phyloP scores from a whole-genome alignment of 1,139 yeast species.

The Fermentozyma sake region DNA sequence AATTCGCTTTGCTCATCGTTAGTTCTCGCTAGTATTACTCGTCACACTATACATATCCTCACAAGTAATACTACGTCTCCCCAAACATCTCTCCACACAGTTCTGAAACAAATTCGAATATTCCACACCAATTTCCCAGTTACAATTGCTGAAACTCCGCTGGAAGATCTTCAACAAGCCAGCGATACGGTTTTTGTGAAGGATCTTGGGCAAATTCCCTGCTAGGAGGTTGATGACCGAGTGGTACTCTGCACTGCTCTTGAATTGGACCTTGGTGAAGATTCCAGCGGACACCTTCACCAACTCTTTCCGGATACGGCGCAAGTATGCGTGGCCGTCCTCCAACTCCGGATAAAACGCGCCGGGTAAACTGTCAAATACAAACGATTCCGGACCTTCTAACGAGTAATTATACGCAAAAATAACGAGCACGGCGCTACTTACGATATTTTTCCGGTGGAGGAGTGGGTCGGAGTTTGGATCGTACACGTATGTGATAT shows the following conservation, averaged over 20 bases:
- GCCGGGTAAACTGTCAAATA: constrained; percentile 7
- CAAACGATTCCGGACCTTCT: constrained; percentile 51
- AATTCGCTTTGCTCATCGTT: too few species aligned
- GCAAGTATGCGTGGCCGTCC: constrained; percentile 35
- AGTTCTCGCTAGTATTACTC: constrained; percentile 8
- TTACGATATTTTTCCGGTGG: constrained; percentile 54
- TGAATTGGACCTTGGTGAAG: constrained; percentile 13
- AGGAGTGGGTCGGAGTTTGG: constrained; percentile 51
- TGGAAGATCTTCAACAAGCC: constrained; percentile 48
- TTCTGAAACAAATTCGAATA: constrained; percentile 50
- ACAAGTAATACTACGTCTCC: constrained; percentile 43
- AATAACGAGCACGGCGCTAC: constrained; percentile 47
- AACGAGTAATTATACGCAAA: constrained; percentile 54
- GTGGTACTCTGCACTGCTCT: constrained; percentile 6
- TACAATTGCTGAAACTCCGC: constrained; percentile 24
- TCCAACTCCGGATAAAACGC: constrained; percentile 24
- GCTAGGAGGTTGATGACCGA: constrained; percentile 5
- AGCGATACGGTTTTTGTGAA: constrained; percentile 42
- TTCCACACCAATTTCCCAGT: constrained; percentile 58
- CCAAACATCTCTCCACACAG: constrained; percentile 53
- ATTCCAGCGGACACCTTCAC: constrained; percentile 18
- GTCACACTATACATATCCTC: constrained; percentile 41
- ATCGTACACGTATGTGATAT: constrained; percentile 30
- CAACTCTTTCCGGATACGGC: constrained; percentile 30
- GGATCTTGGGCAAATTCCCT: constrained; percentile 11